Evolutionary conservation across 1,139 yeast species (phyloP).

Genomic region (Saccharomyces pastorianus): DNA sequence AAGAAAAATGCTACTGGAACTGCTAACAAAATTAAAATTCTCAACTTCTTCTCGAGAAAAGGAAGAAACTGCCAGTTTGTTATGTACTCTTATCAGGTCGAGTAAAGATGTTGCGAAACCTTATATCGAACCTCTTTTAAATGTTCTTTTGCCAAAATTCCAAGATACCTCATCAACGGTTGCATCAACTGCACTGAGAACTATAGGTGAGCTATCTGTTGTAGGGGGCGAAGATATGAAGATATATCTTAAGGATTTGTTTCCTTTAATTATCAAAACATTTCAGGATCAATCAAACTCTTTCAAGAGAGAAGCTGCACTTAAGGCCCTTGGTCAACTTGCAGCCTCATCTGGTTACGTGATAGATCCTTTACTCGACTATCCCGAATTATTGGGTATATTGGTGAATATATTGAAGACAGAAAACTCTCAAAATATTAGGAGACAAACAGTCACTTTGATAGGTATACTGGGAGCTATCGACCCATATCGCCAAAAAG

Average conservation of each 20-base stretch:
- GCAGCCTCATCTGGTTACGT: constrained; percentile 92
- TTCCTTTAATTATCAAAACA: constrained; percentile 83
- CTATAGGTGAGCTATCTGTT: constrained; percentile 80
- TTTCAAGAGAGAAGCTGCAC: constrained; percentile 80
- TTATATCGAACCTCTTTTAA: constrained; percentile 81
- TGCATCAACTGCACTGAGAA: constrained; percentile 75
- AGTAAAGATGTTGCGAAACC: constrained; percentile 81
- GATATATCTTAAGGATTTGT: constrained; percentile 62
- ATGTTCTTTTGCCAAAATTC: constrained; percentile 71
- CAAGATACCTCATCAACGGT: constrained; percentile 68
- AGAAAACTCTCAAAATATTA: constrained; percentile 65
- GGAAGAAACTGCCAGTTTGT: constrained; percentile 77
- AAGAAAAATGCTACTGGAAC: constrained; percentile 76
- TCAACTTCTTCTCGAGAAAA: constrained; percentile 69
- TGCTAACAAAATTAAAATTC: constrained; percentile 76
- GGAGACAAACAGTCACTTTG: constrained; percentile 81
- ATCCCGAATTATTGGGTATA: constrained; percentile 80
- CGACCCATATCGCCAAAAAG: constrained; percentile 93
- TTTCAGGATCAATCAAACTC: constrained; percentile 91
- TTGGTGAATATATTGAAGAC: constrained; percentile 73
- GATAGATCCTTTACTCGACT: constrained; percentile 86
- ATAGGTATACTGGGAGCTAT: constrained; percentile 92
- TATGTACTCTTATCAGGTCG: constrained; percentile 66
- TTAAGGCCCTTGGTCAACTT: constrained; percentile 78
- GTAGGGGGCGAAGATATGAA: constrained; percentile 84